A percentile compares a stretch with the other conserved stretches of the same genome.
Evolutionary conservation across 768 basidiomycete genomes (phyloP).

Genomic region (Albatrellus ellisii): DNA sequence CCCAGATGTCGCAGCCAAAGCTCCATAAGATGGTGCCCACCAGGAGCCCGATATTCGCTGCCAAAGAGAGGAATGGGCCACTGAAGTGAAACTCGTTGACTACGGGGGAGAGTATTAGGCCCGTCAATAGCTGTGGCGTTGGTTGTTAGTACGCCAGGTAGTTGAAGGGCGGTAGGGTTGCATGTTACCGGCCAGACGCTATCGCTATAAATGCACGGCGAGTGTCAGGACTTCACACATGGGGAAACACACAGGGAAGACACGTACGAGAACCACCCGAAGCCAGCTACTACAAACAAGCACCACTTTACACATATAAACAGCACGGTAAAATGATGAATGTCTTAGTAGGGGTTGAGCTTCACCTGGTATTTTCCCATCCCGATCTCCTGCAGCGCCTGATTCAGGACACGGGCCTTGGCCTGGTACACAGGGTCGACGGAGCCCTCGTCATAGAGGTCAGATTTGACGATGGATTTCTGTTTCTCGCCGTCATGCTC

Average conservation of each 20-base stretch:
- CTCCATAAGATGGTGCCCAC: constrained; percentile 37
- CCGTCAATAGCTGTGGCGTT: constrained; percentile 23
- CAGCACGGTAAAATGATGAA: too few species aligned
- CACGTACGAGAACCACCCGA: constrained; percentile 66
- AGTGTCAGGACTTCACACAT: not conserved
- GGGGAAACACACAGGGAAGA: not conserved
- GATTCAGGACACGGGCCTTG: constrained; percentile 43
- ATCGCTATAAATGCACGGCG: constrained; percentile 28
- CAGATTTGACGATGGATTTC: not conserved
- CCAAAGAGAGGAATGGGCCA: constrained; percentile 35
- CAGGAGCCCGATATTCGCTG: constrained; percentile 39
- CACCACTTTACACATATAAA: constrained; percentile 29
- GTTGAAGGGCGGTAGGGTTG: not conserved
- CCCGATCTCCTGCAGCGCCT: constrained; percentile 51
- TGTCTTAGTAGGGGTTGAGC: too few species aligned
- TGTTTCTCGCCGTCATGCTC: too few species aligned
- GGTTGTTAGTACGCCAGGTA: not conserved
- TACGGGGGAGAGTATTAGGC: constrained; percentile 34
- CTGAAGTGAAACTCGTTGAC: constrained; percentile 35
- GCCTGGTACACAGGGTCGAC: constrained; percentile 47
- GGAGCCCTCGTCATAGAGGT: constrained; percentile 11
- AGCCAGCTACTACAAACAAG: constrained; percentile 54
- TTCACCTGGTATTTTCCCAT: constrained; percentile 58
- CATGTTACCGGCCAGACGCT: constrained; percentile 59
- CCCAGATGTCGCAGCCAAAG: constrained; percentile 38